These are phyloP conservation scores for Camelina neglecta DNA, from an alignment of 345 rosid species.

Conservation along the genomic window DNA sequence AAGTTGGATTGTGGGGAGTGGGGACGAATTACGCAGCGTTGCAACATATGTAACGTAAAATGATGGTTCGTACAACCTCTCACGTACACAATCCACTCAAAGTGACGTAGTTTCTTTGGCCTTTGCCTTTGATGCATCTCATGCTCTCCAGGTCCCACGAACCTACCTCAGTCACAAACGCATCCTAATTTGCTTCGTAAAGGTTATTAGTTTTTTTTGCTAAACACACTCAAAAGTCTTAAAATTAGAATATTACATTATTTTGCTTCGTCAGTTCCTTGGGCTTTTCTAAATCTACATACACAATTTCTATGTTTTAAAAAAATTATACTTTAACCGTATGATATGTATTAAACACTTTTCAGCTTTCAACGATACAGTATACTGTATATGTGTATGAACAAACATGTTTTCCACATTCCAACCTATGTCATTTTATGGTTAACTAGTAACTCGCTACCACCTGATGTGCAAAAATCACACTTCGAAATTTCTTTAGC, in stretches of 20 bases:
- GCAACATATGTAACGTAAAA: slow-evolving; percentile 27
- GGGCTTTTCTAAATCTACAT: background rate
- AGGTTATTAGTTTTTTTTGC: background rate
- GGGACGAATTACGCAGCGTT: slow-evolving; percentile 14
- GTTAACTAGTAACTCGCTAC: background rate
- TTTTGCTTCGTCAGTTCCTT: background rate
- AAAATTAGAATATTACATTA: background rate
- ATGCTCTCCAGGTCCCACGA: slow-evolving; percentile 34
- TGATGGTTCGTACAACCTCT: slow-evolving; percentile 38
- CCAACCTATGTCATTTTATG: background rate
- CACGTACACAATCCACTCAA: slow-evolving; percentile 43
- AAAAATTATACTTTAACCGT: background rate
- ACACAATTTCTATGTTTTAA: background rate
- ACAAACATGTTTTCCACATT: background rate
- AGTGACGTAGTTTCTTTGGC: slow-evolving; percentile 42
- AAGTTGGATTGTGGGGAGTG: slow-evolving; percentile 27
- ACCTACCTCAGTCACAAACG: background rate
- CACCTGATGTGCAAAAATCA: background rate
- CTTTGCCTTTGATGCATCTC: slow-evolving; percentile 42
- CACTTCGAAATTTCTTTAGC: background rate
- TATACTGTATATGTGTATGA: background rate
- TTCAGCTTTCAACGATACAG: background rate
- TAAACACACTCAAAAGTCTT: background rate
- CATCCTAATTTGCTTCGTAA: background rate
- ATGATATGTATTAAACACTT: background rate